Base-by-base conservation (phyloP, 2,329 filamentous ascomycete species). In the Whalleya microplaca region DNA sequence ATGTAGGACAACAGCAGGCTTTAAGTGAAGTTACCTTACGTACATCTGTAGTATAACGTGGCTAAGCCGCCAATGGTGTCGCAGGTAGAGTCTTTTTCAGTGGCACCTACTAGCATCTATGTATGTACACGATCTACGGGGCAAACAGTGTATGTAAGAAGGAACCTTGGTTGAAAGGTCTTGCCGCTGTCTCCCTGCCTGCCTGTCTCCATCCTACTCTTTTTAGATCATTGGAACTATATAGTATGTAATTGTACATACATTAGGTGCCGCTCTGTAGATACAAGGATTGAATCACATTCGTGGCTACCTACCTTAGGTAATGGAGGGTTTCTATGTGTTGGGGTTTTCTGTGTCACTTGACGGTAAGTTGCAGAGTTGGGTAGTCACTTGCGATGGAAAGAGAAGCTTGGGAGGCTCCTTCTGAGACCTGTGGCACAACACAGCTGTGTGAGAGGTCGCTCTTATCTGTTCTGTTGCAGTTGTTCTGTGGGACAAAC, bases 401-500 rank as follows among this genome's bases (percentile, higher is more conserved):
- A 48, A 40, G 18, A 32, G 21, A 29, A 48, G 43, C 50, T 47
- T 29, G 41, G 23, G 4, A 47, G 41, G 21, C 41, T 37, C 5
- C n/a, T 29, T 40, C 32, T 37, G 10, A 37, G 32, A 37, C 32
- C 8, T 37, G 32, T 16, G 9, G 32, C 14, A 37, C 32, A 37
- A 37, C 32, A 16, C 23, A 16, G 32, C 32, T 43, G 55, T 40
- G 43, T 37, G 53, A 53, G 32, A 55, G 56, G 59, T 55, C 50
- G 53, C 56, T 54, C 49, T 37, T 52, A 21, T 56, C 20, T 55
- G 21, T 54, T 58, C 45, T 21, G 45, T 48, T 55, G 10, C 32
- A 37, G 32, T 12, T 37, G 32, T 55, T 44, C 40, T 52, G 41
- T 55, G 57, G 60, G 60, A 62, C 52, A 56, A 60, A 62, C 59